phyloP scores from a whole-genome alignment of 352 stramenopile genomes.

The Globisporangium irregulare region DNA sequence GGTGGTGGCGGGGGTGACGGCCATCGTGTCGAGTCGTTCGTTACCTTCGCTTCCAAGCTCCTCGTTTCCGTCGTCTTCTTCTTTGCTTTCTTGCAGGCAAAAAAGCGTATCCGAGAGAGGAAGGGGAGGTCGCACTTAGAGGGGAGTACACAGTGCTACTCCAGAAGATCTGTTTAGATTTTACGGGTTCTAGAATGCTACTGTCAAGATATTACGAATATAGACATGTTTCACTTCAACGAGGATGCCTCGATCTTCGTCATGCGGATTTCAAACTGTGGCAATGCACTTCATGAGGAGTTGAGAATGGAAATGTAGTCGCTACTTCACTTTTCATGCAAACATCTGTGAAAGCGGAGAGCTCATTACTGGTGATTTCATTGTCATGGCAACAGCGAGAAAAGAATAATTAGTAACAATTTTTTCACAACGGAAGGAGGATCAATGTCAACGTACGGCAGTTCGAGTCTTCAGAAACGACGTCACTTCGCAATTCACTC shows the following conservation, averaged over 20 bases:
- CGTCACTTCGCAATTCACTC: constrained; percentile 13
- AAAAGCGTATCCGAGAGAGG: constrained; percentile 14
- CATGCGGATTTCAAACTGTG: too few relatives aligned
- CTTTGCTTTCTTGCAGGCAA: constrained; percentile 9
- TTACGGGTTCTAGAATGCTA: not conserved
- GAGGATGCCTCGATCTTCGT: too few relatives aligned
- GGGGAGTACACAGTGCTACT: not conserved
- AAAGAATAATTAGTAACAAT: not conserved
- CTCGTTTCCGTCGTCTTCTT: constrained; percentile 10
- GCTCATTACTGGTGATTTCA: not conserved
- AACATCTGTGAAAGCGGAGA: not conserved
- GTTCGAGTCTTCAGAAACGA: constrained; percentile 13
- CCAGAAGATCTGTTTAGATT: not conserved
- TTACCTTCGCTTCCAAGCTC: not conserved
- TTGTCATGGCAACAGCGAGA: not conserved
- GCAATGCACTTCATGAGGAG: not conserved
- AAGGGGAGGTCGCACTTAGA: constrained; percentile 14
- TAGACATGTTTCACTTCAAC: constrained; percentile 9
- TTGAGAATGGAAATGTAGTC: not conserved
- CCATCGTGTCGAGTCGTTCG: constrained; percentile 12
- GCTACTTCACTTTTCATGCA: not conserved
- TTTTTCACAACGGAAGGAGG: not conserved
- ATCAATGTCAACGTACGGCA: not conserved
- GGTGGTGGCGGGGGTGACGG: constrained; percentile 13
- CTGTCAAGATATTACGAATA: constrained; percentile 7